These are phyloP conservation scores for Kwoniella dendrophila DNA, from an alignment of 768 basidiomycete genomes.

Conservation along the genomic window DNA sequence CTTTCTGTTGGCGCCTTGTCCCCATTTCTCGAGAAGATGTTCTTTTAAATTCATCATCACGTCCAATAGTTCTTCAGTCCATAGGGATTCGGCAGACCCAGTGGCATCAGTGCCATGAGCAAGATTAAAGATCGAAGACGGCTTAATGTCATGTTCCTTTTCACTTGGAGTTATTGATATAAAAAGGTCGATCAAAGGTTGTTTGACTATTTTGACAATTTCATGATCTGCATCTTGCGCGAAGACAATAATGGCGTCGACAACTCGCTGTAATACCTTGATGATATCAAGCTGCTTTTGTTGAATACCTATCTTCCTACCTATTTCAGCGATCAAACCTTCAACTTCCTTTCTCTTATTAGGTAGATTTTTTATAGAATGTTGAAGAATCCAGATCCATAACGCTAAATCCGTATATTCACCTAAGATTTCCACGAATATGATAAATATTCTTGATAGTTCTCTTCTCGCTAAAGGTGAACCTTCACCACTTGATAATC, in stretches of 20 bases:
- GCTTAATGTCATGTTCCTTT: background rate
- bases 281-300: background rate
- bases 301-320: background rate
- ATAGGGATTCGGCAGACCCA: background rate
- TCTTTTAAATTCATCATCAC: background rate
- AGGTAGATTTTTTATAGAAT: background rate
- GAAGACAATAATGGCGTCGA: background rate
- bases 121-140: too few species aligned
- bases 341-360: constrained; percentile 4
- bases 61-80: constrained; percentile 10
- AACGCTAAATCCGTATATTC: constrained; percentile 28
- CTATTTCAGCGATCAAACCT: constrained; percentile 3
- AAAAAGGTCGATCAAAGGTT: background rate
- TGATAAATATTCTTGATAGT: constrained; percentile 28
- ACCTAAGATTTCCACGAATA: constrained; percentile 17
- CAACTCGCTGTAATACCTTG: background rate
- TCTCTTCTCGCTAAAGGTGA: constrained; percentile 44
- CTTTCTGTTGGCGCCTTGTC: background rate
- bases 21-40: background rate
- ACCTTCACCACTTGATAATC: constrained; percentile 26
- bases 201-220: background rate
- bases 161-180: background rate
- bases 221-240: constrained; percentile 13
- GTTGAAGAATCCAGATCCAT: constrained; percentile 23
- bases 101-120: too few species aligned